A percentile compares a stretch with the other conserved stretches of the same genome.
Conservation (phyloP, 2,329 filamentous ascomycete species). For the Sordariomycetes sp. region DNA sequence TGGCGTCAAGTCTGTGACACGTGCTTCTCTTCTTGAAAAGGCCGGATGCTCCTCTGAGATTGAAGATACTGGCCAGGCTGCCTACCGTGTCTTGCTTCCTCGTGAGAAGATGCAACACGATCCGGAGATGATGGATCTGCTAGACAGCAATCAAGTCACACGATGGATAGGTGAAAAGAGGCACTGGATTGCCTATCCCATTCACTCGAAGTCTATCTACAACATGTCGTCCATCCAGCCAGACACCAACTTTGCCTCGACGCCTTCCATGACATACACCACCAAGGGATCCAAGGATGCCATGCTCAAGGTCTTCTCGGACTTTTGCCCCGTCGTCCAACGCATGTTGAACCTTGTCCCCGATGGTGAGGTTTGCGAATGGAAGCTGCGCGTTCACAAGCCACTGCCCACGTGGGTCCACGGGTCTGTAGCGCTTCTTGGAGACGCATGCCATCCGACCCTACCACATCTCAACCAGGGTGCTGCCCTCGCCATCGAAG, state of each 20-base stretch:
- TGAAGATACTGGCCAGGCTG: slow-evolving; percentile 64
- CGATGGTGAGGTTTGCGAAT: slow-evolving; percentile 55
- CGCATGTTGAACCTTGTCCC: slow-evolving; percentile 51
- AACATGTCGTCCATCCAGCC: slow-evolving; percentile 56
- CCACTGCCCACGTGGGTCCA: slow-evolving; percentile 49
- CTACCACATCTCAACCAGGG: slow-evolving; percentile 59
- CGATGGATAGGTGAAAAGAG: slow-evolving; percentile 69
- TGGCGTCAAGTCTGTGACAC: slow-evolving; percentile 43
- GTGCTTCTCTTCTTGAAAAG: slow-evolving; percentile 43
- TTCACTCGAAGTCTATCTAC: slow-evolving; percentile 56
- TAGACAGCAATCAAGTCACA: slow-evolving; percentile 58
- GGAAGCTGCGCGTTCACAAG: slow-evolving; percentile 51
- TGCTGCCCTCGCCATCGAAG: slow-evolving; percentile 58
- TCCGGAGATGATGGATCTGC: slow-evolving; percentile 57
- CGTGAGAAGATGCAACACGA: slow-evolving; percentile 58
- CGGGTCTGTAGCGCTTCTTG: slow-evolving; percentile 46
- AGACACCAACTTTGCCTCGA: slow-evolving; percentile 49
- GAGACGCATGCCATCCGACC: slow-evolving; percentile 59
- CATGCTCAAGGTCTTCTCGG: slow-evolving; percentile 52
- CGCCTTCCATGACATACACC: slow-evolving; percentile 51
- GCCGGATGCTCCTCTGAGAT: slow-evolving; percentile 27
- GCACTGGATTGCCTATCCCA: slow-evolving; percentile 72
- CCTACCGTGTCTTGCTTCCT: slow-evolving; percentile 70
- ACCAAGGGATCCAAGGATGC: slow-evolving; percentile 50
- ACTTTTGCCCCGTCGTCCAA: slow-evolving; percentile 51